phyloP scores from a whole-genome alignment of 73 alveolate genomes.

The Blepharisma stoltei region DNA sequence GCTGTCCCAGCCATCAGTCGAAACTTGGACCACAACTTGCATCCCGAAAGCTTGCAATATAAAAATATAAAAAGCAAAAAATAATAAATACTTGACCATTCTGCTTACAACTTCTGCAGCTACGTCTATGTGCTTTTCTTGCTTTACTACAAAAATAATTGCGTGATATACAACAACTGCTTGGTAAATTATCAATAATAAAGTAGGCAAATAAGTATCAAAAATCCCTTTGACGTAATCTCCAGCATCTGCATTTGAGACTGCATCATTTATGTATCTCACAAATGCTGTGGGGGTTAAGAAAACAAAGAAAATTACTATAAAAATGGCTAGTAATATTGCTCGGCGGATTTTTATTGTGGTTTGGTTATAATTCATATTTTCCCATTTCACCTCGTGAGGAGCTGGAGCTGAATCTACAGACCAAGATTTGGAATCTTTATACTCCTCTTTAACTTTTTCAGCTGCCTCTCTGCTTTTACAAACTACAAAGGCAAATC shows the following conservation, averaged over 20 bases:
- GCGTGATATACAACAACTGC: background rate
- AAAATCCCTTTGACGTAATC: background rate
- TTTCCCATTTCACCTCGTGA: background rate
- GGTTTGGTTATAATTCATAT: background rate
- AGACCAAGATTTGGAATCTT: background rate
- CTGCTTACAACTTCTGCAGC: background rate
- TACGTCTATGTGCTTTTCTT: background rate
- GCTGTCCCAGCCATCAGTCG: background rate
- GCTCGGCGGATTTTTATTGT: background rate
- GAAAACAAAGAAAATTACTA: background rate
- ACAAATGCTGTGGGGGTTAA: background rate
- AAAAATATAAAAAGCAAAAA: background rate
- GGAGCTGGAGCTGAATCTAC: background rate
- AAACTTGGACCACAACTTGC: background rate
- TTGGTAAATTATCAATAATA: background rate
- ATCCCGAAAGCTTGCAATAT: background rate
- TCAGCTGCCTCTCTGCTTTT: background rate
- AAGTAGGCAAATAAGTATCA: background rate
- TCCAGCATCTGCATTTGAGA: background rate
- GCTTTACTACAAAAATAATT: background rate
- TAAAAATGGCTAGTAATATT: background rate
- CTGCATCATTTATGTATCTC: background rate
- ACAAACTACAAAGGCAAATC: background rate
- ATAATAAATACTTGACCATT: background rate
- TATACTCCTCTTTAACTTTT: background rate